A percentile compares a stretch with the other conserved stretches of the same genome.
Evolutionary conservation across 2,329 filamentous ascomycete genomes (phyloP).

Genomic region (Penicillium sp.): DNA sequence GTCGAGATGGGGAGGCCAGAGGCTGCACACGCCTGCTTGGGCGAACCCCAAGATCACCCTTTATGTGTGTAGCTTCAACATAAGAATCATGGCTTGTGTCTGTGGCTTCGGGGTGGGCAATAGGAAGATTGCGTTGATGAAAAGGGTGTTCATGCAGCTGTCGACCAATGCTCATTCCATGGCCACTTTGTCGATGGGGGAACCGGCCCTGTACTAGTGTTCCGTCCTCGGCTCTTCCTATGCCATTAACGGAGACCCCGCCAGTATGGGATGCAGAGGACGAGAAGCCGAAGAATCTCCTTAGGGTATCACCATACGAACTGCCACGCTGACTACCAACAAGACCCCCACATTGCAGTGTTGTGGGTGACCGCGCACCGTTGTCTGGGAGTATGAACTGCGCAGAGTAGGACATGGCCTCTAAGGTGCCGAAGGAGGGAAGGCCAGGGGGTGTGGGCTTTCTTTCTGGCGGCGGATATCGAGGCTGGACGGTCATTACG

Average conservation of each 20-base stretch:
- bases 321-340: slow-evolving; percentile 3
- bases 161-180: slow-evolving; percentile 35
- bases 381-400: slow-evolving; percentile 22
- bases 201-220: slow-evolving; percentile 43
- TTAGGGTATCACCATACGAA: slow-evolving; percentile 28
- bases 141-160: slow-evolving; percentile 37
- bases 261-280: slow-evolving; percentile 12
- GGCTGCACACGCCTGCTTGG: neutral
- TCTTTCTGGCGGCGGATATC: slow-evolving; percentile 39
- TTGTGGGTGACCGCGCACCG: slow-evolving; percentile 1
- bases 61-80: neutral
- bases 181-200: slow-evolving; percentile 40
- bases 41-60: neutral
- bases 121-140: slow-evolving; percentile 29
- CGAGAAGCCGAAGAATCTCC: slow-evolving; percentile 32
- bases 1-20: neutral
- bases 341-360: neutral
- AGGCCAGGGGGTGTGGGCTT: slow-evolving; percentile 45
- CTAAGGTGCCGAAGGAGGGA: slow-evolving; percentile 43
- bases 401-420: slow-evolving; percentile 36
- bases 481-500: slow-evolving; percentile 33
- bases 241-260: slow-evolving; percentile 21
- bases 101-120: slow-evolving; percentile 16
- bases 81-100: neutral
- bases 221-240: slow-evolving; percentile 42